Evolutionary conservation across 176 grass and related monocot species (phyloP).

Genomic region (Canna indica): DNA sequence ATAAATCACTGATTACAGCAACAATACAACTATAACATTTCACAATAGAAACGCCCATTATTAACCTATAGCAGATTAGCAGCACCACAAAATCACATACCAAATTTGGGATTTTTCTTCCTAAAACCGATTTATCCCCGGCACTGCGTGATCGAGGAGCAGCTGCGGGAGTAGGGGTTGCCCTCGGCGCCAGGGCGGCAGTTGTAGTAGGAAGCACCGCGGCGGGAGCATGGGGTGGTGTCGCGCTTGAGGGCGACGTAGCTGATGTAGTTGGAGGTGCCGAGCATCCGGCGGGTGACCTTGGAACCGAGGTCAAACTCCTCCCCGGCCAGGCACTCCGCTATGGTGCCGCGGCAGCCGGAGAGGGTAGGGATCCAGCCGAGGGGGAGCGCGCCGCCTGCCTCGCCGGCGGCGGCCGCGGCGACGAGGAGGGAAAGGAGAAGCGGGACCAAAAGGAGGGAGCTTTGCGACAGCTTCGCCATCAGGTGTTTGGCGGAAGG

Average conservation of each 20-base stretch:
- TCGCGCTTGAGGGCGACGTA: background rate
- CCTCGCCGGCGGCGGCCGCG: background rate
- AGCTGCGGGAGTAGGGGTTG: background rate
- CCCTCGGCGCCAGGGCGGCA: background rate
- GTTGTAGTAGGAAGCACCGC: background rate
- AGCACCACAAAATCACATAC: background rate
- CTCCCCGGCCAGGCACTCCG: background rate
- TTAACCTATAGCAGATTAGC: background rate
- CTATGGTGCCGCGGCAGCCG: background rate
- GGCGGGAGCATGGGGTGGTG: background rate
- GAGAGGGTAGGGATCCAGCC: background rate
- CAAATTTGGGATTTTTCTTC: background rate
- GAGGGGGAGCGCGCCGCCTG: background rate
- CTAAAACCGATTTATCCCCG: background rate
- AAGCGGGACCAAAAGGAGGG: background rate
- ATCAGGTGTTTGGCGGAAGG: background rate
- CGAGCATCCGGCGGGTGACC: background rate
- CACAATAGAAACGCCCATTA: background rate
- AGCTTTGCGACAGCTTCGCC: background rate
- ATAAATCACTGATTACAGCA: background rate
- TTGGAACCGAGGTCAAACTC: background rate
- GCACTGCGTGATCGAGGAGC: background rate
- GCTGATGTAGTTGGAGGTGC: background rate
- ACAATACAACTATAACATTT: background rate
- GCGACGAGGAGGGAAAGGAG: background rate